These are phyloP conservation scores for Dryas integrifolia DNA, from an alignment of 331 rosid species.

Conservation along the genomic window DNA sequence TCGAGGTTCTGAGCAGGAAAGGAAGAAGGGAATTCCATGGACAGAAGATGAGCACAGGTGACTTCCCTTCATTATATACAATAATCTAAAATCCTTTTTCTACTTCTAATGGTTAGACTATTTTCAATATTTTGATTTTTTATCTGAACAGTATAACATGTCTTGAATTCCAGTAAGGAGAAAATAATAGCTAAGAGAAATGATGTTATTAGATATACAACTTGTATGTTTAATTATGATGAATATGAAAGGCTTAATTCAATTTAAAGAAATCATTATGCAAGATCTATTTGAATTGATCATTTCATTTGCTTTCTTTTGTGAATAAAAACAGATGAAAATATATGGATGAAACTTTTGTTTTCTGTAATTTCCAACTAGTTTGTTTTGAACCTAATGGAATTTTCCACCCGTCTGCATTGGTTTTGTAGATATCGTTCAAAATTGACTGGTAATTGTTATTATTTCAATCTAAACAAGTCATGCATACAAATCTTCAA, in stretches of 20 bases:
- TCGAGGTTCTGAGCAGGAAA: slow-evolving; percentile 69
- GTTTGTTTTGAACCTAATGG: background rate
- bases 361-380: background rate
- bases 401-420: background rate
- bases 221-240: background rate
- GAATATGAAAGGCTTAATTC: background rate
- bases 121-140: background rate
- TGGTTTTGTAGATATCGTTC: background rate
- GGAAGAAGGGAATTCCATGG: slow-evolving; percentile 84
- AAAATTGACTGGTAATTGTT: background rate
- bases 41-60: slow-evolving; percentile 74
- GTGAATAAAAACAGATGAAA: background rate
- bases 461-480: background rate
- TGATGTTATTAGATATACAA: too few species aligned
- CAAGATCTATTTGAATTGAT: background rate
- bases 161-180: background rate
- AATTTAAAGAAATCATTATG: background rate
- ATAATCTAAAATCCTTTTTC: too few species aligned
- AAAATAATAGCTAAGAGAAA: background rate
- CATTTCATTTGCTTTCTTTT: background rate
- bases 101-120: background rate
- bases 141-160: background rate
- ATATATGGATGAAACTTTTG: background rate
- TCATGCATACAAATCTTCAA: background rate
- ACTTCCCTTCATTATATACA: slow-evolving; percentile 4